Conservation (phyloP, 495 filamentous ascomycete species). For the Trichoderma erinaceum region DNA sequence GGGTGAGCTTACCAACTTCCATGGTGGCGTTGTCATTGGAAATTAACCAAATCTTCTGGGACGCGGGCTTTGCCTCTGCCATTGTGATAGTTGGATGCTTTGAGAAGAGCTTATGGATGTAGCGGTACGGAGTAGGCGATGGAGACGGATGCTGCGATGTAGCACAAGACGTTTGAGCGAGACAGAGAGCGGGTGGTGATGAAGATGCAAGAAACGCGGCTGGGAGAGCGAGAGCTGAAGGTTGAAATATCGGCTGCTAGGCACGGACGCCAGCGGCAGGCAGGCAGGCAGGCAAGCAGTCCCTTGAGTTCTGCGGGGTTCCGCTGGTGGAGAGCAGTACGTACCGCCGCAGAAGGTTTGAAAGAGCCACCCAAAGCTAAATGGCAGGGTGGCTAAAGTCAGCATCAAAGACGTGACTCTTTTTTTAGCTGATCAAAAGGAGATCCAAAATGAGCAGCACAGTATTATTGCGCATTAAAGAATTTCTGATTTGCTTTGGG, state of each 20-base stretch:
- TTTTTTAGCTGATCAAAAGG: too few species aligned
- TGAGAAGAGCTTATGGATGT: background rate
- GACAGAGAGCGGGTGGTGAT: background rate
- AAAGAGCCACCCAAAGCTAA: background rate
- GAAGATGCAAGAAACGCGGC: background rate
- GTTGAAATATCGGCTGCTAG: background rate
- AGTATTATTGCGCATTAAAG: too few species aligned
- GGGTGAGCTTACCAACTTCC: conserved; percentile 27
- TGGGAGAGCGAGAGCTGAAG: background rate
- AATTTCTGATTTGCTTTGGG: too few species aligned
- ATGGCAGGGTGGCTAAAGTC: too few species aligned
- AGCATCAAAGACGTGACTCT: too few species aligned
- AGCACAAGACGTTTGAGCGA: background rate
- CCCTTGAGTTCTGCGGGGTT: conserved; percentile 10
- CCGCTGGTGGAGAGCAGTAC: background rate
- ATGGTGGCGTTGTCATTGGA: conserved; percentile 28
- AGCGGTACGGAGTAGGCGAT: background rate
- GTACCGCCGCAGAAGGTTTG: background rate
- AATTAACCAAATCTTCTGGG: conserved; percentile 16
- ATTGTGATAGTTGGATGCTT: background rate
- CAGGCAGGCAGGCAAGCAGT: conserved; percentile 3
- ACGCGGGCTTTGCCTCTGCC: conserved; percentile 6
- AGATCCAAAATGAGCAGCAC: too few species aligned
- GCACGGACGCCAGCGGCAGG: conserved; percentile 2
- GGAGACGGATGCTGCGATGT: background rate